phyloP scores from a whole-genome alignment of 2,329 filamentous ascomycete genomes.

The Trichoderma koningiopsis region DNA sequence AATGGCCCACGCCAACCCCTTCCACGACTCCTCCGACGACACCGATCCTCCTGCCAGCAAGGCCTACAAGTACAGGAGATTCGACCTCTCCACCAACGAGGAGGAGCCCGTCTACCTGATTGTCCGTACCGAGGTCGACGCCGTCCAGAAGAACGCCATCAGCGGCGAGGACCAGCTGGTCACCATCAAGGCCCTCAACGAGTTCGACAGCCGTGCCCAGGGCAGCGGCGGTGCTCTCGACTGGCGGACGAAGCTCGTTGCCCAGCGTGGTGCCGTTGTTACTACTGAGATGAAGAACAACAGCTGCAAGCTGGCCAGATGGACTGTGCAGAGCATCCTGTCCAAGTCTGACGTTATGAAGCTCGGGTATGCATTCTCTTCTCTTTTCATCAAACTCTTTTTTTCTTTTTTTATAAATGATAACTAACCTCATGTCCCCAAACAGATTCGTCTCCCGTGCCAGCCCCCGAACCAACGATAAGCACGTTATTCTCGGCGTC shows the following conservation, averaged over 20 bases:
- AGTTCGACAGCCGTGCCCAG: constrained; percentile 98
- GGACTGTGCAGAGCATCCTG: constrained; percentile 96
- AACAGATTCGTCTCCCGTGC: constrained; percentile 88
- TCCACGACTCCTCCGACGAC: constrained; percentile 94
- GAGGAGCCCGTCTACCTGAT: constrained; percentile 92
- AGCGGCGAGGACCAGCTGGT: constrained; percentile 89
- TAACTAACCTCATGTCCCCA: constrained; percentile 26
- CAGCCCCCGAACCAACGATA: constrained; percentile 89
- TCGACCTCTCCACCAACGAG: constrained; percentile 92
- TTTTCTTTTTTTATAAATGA: neutral
- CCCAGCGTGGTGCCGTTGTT: constrained; percentile 93
- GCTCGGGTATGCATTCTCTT: constrained; percentile 69
- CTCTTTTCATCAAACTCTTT: neutral
- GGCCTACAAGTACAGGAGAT: constrained; percentile 97
- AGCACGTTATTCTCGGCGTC: constrained; percentile 93
- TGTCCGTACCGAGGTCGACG: constrained; percentile 93
- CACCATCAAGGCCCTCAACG: constrained; percentile 94
- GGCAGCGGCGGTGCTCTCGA: constrained; percentile 93
- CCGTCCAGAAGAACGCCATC: constrained; percentile 92
- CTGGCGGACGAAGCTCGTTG: constrained; percentile 93
- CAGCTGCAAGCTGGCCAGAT: constrained; percentile 95
- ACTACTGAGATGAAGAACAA: constrained; percentile 99
- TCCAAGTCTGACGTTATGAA: constrained; percentile 99
- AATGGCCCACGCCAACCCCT: constrained; percentile 89
- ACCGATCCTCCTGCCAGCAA: constrained; percentile 93